phyloP scores from a whole-genome alignment of 2,329 filamentous ascomycete genomes.

The Calonectria fujianensis region DNA sequence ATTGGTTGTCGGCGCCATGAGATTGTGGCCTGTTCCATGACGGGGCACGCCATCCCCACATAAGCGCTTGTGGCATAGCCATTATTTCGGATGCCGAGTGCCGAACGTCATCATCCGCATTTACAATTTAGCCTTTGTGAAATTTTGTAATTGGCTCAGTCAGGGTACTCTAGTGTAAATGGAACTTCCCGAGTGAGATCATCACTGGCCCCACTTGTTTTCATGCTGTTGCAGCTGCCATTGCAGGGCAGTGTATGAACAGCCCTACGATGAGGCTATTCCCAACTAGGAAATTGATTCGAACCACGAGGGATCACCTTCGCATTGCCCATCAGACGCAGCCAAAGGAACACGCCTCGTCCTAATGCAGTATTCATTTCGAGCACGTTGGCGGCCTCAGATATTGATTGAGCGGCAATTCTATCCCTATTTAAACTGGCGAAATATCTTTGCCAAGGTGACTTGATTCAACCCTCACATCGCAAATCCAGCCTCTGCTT shows the following conservation, averaged over 20 bases:
- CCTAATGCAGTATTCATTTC: not conserved
- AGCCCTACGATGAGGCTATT: not conserved
- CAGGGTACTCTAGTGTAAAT: not conserved
- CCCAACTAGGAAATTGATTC: slow-evolving; percentile 4
- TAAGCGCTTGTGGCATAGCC: slow-evolving; percentile 15
- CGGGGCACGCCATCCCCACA: not conserved
- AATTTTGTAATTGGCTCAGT: not conserved
- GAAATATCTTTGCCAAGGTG: too few species aligned
- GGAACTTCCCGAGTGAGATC: not conserved
- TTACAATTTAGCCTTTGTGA: not conserved
- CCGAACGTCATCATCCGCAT: not conserved
- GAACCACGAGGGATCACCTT: not conserved
- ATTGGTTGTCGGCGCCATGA: not conserved
- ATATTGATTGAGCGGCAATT: not conserved
- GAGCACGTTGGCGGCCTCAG: not conserved
- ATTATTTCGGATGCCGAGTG: slow-evolving; percentile 5
- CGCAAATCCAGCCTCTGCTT: not conserved
- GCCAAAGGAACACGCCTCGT: not conserved
- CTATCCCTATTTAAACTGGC: not conserved
- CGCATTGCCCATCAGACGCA: not conserved
- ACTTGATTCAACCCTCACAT: not conserved
- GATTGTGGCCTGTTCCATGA: not conserved
- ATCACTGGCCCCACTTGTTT: not conserved
- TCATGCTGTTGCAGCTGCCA: not conserved
- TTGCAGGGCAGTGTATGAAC: not conserved